Base-by-base conservation (phyloP, 2,329 filamentous ascomycete genomes). In the Verticillium nonalfalfae region DNA sequence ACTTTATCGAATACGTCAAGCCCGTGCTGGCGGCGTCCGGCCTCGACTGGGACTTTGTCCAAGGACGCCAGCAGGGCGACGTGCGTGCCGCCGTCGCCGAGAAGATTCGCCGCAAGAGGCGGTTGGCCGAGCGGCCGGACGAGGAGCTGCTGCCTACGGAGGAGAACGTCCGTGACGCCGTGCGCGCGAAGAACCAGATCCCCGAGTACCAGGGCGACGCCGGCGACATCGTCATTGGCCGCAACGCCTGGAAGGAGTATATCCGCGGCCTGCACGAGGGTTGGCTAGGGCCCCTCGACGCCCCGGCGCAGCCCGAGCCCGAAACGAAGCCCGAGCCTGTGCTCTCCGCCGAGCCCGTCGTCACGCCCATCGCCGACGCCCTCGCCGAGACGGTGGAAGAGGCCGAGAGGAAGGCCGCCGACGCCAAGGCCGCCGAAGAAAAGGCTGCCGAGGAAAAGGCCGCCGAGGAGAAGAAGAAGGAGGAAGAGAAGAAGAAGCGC, bases 221-320 rank as follows among this genome's bases (percentile, higher is more conserved):
- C 65, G 95, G 95, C 55, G 94, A 98, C 72, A 82, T 99, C 59
- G 87, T 98, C 18, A 86, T 99, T 68, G 95, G 95, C 13, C 81
- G 94, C 61, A 90, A 97, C 72, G 89, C 94, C 10, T 99, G 95
- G 95, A 99, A 97, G 77, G 95, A 99, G 76, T 99, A 98, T 73
- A 80, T 98, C 31, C 84, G 93, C 62, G 95, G 95, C 56, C 72
- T 98, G 66, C 95, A 99, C 73, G 95, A 99, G 76, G 95, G 95
- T 61, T 99, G 95, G 94, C 78, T 99, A 31, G 94, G 95, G 0
- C 93, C 95, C 7, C 78, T 96, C 54, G 85, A 89, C 62, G 76
- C 86, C 61, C 89, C 90, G 1, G 69, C 72, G 34, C 72, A 77
- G 60, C 72, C 72, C 61, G 70, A 38, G 66, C 70, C 58, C 39